phyloP scores from a whole-genome alignment of 2,329 filamentous ascomycete species.

The Aspergillus novofumigatus region DNA sequence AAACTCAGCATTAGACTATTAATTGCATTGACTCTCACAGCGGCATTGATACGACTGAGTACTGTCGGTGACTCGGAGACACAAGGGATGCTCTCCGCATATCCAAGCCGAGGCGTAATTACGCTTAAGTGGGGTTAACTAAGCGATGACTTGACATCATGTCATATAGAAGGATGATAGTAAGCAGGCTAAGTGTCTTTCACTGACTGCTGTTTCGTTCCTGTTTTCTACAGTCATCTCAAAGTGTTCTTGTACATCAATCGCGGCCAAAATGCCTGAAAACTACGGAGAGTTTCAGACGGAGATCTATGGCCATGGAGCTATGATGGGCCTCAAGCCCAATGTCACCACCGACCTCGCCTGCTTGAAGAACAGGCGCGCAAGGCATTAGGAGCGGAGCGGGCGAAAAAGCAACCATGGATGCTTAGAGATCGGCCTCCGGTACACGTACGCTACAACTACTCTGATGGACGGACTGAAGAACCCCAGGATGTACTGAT shows the following conservation, averaged over 20 bases:
- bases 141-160: not conserved
- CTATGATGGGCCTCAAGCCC: conserved; percentile 47
- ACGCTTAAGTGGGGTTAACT: not conserved
- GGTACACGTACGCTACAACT: too few relatives aligned
- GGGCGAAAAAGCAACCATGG: conserved; percentile 58
- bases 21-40: too few relatives aligned
- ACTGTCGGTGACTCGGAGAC: too few relatives aligned
- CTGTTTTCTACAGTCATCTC: too few relatives aligned
- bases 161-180: not conserved
- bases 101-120: not conserved
- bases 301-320: conserved; percentile 51
- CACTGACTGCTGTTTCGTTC: too few relatives aligned
- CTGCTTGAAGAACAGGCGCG: conserved; percentile 54
- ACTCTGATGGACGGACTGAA: too few relatives aligned
- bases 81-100: not conserved
- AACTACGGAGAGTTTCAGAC: conserved; percentile 45
- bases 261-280: conserved; percentile 22
- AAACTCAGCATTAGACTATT: too few relatives aligned
- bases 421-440: too few relatives aligned
- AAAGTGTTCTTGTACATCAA: not conserved
- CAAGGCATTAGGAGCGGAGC: conserved; percentile 51
- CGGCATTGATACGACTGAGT: too few relatives aligned
- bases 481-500: too few relatives aligned
- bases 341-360: conserved; percentile 56
- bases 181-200: too few relatives aligned